Evolutionary conservation across 2,329 filamentous ascomycete genomes (phyloP), one percentile per base, ranked within the genome.

Genomic region (Venturia carpophila): DNA sequence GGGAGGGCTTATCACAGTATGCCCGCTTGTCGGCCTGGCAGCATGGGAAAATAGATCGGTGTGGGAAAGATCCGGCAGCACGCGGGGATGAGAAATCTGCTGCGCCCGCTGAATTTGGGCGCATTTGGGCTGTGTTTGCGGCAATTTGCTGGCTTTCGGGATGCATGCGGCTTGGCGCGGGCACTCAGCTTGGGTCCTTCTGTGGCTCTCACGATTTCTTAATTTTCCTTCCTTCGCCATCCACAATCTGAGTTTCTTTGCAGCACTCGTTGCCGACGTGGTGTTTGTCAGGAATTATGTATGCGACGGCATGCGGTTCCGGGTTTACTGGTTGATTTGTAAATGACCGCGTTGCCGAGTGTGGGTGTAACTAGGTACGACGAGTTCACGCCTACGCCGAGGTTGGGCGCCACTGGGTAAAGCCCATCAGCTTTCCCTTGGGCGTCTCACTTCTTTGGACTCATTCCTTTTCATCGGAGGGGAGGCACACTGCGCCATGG

Each of bases 91-190:
- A 58, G 27, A 17, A 58, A 58, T 37, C 52, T 37, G 52, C 52
- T 58, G 52, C 52, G 52, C 52, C 52, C 52, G 52, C 27, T 58
- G 19, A n/a, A 58, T 58, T 58, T 58, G 27, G 52, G 24, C 15
- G 10, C 47, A 10, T 58, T 37, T 37, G 52, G 52, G 52, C 52
- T 58, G 52, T 34, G 27, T 58, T n/a, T n/a, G 52, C 30, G 37
- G 27, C 30, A n/a, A 37, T 58, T 58, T 58, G 52, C 52, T 58
- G 52, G 52, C 52, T n/a, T 58, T 58, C 15, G 15, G 9, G 52
- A 37, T 30, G 6, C 10, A 37, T 37, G 52, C 6, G 52, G 52
- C 6, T 37, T 58, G 37, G 52, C 15, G 17, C 24, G 7, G 5
- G 6, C 17, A 58, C 52, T 37, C n/a, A 58, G 52, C 27, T 27